A percentile compares a stretch with the other conserved stretches of the same genome.
These are phyloP conservation scores for Cenchrus fungigraminus DNA, from an alignment of 176 grass and related monocot genomes.

Conservation along the genomic window DNA sequence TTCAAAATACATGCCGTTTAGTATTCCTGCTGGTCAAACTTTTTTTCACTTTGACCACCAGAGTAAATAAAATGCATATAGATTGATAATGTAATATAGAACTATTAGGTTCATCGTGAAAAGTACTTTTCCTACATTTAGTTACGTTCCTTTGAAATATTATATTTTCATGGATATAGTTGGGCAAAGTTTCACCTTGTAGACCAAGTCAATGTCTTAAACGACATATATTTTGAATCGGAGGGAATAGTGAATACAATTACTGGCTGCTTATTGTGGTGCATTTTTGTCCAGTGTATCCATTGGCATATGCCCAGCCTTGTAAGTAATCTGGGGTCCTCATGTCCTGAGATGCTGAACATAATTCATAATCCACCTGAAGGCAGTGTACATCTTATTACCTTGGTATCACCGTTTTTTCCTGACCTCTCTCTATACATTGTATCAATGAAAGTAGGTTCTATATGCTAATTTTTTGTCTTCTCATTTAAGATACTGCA, in stretches of 20 bases:
- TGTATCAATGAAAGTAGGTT: slow-evolving; percentile 28
- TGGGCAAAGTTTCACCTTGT: not conserved
- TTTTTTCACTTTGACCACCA: not conserved
- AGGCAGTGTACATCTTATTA: slow-evolving; percentile 93
- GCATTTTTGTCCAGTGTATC: slow-evolving; percentile 73
- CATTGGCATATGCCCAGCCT: slow-evolving; percentile 74
- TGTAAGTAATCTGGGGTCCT: slow-evolving; percentile 80
- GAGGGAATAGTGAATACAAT: slow-evolving; percentile 11
- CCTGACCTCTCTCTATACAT: slow-evolving; percentile 29
- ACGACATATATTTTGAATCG: not conserved
- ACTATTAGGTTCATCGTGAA: not conserved
- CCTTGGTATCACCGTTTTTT: slow-evolving; percentile 69
- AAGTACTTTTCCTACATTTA: not conserved
- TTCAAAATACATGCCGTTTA: not conserved
- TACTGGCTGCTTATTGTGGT: slow-evolving; percentile 30
- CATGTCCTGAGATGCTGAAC: slow-evolving; percentile 74
- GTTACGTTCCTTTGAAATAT: not conserved
- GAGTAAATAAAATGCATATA: not conserved
- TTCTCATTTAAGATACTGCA: slow-evolving; percentile 74
- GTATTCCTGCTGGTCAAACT: not conserved
- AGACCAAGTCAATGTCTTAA: not conserved
- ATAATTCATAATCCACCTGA: slow-evolving; percentile 95
- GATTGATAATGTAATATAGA: not conserved
- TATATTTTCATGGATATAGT: not conserved
- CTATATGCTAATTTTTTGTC: slow-evolving; percentile 30